Evolutionary conservation across 108 stramenopile species (phyloP).

Genomic region (Seminavis robusta): DNA sequence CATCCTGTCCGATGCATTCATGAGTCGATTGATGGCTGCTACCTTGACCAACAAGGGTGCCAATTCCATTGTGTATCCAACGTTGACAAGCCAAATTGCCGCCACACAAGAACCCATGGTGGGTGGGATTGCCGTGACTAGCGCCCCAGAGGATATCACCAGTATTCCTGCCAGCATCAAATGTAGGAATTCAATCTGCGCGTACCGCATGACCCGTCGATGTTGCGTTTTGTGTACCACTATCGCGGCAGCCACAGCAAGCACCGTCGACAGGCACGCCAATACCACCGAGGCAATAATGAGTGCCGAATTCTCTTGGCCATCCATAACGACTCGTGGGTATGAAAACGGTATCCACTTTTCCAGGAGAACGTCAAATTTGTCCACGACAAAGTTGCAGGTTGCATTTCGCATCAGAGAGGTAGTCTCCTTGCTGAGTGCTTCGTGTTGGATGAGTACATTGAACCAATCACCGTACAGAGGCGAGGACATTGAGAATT

Average conservation of each 20-base stretch:
- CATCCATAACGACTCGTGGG: slow-evolving; percentile 10
- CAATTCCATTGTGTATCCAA: slow-evolving; percentile 37
- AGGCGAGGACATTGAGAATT: background rate
- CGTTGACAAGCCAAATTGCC: slow-evolving; percentile 21
- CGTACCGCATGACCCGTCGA: background rate
- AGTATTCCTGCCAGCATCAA: slow-evolving; percentile 26
- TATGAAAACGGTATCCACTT: slow-evolving; percentile 15
- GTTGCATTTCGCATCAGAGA: no score
- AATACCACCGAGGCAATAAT: background rate
- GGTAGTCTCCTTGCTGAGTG: no score
- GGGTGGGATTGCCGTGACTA: slow-evolving; percentile 15
- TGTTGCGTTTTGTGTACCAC: background rate
- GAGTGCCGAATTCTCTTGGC: background rate
- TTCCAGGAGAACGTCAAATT: slow-evolving; percentile 8
- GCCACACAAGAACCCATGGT: slow-evolving; percentile 15
- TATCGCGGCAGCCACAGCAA: background rate
- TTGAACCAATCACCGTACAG: background rate
- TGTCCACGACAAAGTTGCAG: slow-evolving; percentile 29
- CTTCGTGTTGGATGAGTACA: background rate
- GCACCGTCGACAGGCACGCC: slow-evolving; percentile 4
- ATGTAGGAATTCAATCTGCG: slow-evolving; percentile 26
- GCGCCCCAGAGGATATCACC: slow-evolving; percentile 22
- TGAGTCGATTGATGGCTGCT: slow-evolving; percentile 33
- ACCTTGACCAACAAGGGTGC: slow-evolving; percentile 42
- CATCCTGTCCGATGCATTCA: slow-evolving; percentile 14